phyloP scores from a whole-genome alignment of 208 protist species.

The Leishmania aethiopica region DNA sequence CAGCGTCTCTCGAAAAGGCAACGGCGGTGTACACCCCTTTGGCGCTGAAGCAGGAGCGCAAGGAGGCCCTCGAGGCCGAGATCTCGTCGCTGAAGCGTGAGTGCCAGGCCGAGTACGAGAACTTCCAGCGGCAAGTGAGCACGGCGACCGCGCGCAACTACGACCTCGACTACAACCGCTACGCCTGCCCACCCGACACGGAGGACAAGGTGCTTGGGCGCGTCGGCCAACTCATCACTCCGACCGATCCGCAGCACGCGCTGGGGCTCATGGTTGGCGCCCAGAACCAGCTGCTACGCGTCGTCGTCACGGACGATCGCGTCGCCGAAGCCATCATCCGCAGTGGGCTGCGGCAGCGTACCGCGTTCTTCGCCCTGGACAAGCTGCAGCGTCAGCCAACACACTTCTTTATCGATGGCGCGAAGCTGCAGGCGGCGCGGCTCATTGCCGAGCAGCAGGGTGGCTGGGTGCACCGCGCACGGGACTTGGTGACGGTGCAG shows the following conservation, averaged over 20 bases:
- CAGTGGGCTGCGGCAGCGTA: constrained; percentile 90
- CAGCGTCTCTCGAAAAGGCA: constrained; percentile 38
- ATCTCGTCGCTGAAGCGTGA: constrained; percentile 51
- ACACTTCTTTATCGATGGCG: constrained; percentile 24
- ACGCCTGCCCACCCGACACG: constrained; percentile 39
- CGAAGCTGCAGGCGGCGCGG: constrained; percentile 45
- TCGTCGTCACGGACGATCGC: constrained; percentile 95
- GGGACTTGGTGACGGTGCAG: constrained; percentile 44
- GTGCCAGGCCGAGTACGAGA: constrained; percentile 64
- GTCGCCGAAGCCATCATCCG: constrained; percentile 95
- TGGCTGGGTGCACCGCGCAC: constrained; percentile 25
- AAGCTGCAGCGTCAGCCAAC: constrained; percentile 43
- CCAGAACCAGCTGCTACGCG: constrained; percentile 90
- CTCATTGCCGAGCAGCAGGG: constrained; percentile 44
- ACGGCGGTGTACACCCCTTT: constrained; percentile 34
- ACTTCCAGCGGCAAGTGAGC: constrained; percentile 60
- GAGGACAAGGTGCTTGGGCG: constrained; percentile 84
- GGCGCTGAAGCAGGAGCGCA: constrained; percentile 45
- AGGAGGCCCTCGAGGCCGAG: constrained; percentile 41
- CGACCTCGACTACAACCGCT: constrained; percentile 75
- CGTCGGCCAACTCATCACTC: constrained; percentile 94
- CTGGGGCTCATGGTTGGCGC: constrained; percentile 95
- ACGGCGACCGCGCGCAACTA: constrained; percentile 34
- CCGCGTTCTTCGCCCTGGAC: constrained; percentile 99
- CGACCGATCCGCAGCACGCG: constrained; percentile 62